These are phyloP conservation scores for Pichia cactophila DNA, from an alignment of 1,139 yeast species.

Conservation along the genomic window DNA sequence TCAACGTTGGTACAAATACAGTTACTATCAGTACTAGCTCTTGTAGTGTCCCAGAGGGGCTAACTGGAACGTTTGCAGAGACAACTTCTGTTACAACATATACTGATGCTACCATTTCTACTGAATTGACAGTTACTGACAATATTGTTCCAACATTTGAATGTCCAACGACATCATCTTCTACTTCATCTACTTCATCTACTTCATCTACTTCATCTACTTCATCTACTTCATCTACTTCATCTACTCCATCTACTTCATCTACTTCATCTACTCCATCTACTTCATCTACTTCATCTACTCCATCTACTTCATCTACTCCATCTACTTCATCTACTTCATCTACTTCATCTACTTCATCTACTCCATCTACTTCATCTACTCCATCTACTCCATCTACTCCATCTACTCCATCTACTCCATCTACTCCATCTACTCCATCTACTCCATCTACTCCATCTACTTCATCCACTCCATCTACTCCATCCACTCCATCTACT, in stretches of 20 bases:
- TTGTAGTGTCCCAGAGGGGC: slow-evolving; percentile 1
- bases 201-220: neutral
- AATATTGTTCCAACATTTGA: slow-evolving; percentile 8
- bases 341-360: neutral
- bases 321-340: neutral
- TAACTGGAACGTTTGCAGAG: slow-evolving; percentile 7
- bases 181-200: neutral
- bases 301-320: neutral
- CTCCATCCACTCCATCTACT: neutral
- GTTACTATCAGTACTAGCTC: slow-evolving; percentile 5
- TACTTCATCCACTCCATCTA: neutral
- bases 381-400: neutral
- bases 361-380: neutral
- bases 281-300: too few species aligned
- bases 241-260: neutral
- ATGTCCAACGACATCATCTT: slow-evolving; percentile 3
- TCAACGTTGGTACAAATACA: slow-evolving; percentile 1
- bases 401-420: too few species aligned
- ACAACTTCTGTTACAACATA: slow-evolving; percentile 1
- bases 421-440: too few species aligned
- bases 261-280: neutral
- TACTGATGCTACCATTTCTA: slow-evolving; percentile 9
- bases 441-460: neutral
- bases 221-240: neutral
- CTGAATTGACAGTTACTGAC: slow-evolving; percentile 9